Percentiles rank a stretch among this genome's conserved stretches.
Evolutionary conservation across 148 eudicot species (phyloP).

Genomic region (Arbutus unedo): DNA sequence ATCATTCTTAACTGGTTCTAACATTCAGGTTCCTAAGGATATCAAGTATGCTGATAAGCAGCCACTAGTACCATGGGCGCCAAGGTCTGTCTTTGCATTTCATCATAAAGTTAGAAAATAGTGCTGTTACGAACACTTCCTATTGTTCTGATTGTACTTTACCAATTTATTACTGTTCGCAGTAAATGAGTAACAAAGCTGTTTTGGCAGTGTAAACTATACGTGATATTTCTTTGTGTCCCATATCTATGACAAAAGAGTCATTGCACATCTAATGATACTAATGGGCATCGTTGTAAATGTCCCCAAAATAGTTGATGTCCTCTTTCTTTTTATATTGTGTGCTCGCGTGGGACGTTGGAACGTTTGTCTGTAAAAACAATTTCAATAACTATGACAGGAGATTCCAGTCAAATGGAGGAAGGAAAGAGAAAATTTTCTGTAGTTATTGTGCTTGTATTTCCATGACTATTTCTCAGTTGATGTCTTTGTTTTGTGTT

Average conservation of each 20-base stretch:
- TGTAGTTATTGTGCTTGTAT: neutral
- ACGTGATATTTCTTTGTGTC: neutral
- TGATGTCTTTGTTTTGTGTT: neutral
- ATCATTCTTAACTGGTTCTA: conserved; percentile 13
- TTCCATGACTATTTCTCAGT: neutral
- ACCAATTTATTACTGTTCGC: neutral
- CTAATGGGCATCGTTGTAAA: neutral
- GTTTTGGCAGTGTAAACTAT: neutral
- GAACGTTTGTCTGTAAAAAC: neutral
- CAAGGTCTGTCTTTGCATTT: conserved; percentile 48
- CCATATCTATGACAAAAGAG: neutral
- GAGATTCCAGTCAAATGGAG: neutral
- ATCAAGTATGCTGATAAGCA: conserved; percentile 86
- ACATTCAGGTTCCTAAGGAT: conserved; percentile 73
- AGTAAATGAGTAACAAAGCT: neutral
- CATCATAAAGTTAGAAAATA: conserved; percentile 4
- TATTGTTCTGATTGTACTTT: neutral
- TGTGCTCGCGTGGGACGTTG: neutral
- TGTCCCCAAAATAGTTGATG: neutral
- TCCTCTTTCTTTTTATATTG: neutral
- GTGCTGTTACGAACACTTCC: neutral
- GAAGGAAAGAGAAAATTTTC: neutral
- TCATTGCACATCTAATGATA: neutral
- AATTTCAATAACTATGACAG: neutral
- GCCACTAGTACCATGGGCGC: conserved; percentile 90